Base-by-base conservation (phyloP, 805 yeast species). In the Pichia pseudocactophila region DNA sequence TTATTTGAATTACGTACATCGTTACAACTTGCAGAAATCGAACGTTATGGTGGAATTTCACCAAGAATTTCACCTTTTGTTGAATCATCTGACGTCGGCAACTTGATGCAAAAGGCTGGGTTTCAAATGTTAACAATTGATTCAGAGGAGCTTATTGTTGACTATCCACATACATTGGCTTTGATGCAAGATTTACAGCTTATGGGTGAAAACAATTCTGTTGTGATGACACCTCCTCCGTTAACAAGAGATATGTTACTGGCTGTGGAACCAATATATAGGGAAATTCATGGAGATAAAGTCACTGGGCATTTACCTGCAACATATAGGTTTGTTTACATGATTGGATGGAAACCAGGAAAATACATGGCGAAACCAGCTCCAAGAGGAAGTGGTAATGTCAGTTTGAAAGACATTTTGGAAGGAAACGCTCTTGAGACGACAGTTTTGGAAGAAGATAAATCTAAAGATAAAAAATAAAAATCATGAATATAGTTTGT, bases 291-390 rank as follows among this genome's bases (percentile, higher is more conserved):
- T 57, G 88, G 87, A 2, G 84, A 74, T 45, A 64, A 62, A 2
- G 49, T 64, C 13, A 75, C 66, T 50, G 52, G 61, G 1, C 64
- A 76, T 0, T 57, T 85, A n/a, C 95, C 95, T 1, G 88, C 86
- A 9, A 85, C 95, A 0, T 86, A 75, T 62, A 66, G 86, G 46
- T 74, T 86, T 41, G 75, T 85, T 20, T 82, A 80, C 57, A 80
- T 85, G 87, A 82, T 86, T 56, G 95, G 95, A 3, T 86, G 95
- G 95, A 86, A 83, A 58, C 78, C 80, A 49, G 73, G 84, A 42
- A 74, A 74, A 7, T 56, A 62, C 39, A 86, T 83, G 56, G 87
- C 89, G 3, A 66, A 79, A 55, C 90, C 95, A 1, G 69, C 83
- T 45, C 71, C 71, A 39, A 67, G 94, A 48, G 95, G 95, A 2